Evolutionary conservation across 805 yeast genomes (phyloP), one percentile per base, ranked within the genome.

Genomic region (Ogataea sp.): DNA sequence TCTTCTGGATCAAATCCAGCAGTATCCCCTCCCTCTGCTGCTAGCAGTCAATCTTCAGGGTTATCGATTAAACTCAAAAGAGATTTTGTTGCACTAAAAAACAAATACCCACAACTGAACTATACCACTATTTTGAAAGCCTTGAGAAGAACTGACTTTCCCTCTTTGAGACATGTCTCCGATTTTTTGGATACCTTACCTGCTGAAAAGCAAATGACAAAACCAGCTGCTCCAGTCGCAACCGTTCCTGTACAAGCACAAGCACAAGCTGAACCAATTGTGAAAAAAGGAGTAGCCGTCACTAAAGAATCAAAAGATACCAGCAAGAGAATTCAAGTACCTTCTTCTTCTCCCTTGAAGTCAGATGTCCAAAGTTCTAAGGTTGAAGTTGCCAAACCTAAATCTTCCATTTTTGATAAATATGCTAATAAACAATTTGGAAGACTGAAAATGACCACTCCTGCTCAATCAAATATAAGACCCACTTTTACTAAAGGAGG

Each of bases 321-420:
- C 11, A 30, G 8, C 8, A 16, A 30, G 3, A 30, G 11, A 25
- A 23, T 24, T 24, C 30, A 46, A 2, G 43, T 50, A 4, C 39
- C 53, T 6, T 43, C 49, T 2, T 47, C 49, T 2, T 44, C 51
- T 2, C 50, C 48, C 7, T 17, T 38, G 11, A 51, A 44, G 32
- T 34, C 39, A 17, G 36, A 30, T 26, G 2, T 59, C 61, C 34
- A 30, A 14, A 29, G 34, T 25, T 65, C 71, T 31, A 68, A 67
- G 45, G 70, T 67, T 11, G 63, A 64, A 34, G 50, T 65, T 16
- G 49, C 50, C 31, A 65, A 55, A 42, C 67, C 71, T 13, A 67
- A 63, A 37, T 49, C 61, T 38, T 66, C 71, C 3, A 66, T 68
- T 38, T 54, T 67, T 42, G 71, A 67, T 40, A 68, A 65, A 43